Percentiles rank a stretch among this genome's conserved stretches.
phyloP scores from a whole-genome alignment of 176 grass and related monocot species.

The Tillandsia leiboldiana region DNA sequence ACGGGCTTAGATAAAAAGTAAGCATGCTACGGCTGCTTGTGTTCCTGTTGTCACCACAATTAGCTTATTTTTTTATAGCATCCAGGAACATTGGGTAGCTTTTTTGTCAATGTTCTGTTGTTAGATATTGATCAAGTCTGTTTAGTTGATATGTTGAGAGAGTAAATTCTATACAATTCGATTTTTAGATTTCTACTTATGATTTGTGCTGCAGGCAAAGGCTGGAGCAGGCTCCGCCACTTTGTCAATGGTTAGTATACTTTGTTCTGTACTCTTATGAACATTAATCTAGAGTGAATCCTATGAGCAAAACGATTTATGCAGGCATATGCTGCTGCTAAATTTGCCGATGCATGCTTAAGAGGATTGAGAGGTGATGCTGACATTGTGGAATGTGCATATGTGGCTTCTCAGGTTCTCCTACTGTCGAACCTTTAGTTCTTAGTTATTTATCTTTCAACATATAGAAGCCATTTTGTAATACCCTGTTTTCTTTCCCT shows the following conservation, averaged over 20 bases:
- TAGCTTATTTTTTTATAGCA: too few relatives aligned
- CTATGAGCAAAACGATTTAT: conserved; percentile 17
- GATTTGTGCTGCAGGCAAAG: conserved; percentile 58
- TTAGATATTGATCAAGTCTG: neutral
- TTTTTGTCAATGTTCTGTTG: neutral
- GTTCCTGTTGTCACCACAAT: too few relatives aligned
- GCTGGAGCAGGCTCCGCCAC: conserved; percentile 95
- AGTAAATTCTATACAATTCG: neutral
- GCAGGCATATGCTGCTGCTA: conserved; percentile 78
- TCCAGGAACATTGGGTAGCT: too few relatives aligned
- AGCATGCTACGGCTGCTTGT: too few relatives aligned
- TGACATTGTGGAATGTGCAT: conserved; percentile 76
- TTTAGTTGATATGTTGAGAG: neutral
- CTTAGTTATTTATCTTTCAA: neutral
- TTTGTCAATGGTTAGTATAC: conserved; percentile 78
- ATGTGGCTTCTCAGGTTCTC: conserved; percentile 64
- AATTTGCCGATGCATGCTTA: conserved; percentile 79
- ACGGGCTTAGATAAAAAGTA: too few relatives aligned
- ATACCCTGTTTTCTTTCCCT: neutral
- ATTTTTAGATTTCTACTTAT: conserved; percentile 1
- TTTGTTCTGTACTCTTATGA: neutral
- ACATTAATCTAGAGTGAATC: neutral
- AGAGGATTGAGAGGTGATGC: conserved; percentile 70
- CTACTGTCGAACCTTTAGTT: neutral
- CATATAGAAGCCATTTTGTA: neutral